Percentiles rank a stretch among this genome's conserved stretches.
phyloP scores from a whole-genome alignment of 177 flowering plant species.

The Vitis hybrid region DNA sequence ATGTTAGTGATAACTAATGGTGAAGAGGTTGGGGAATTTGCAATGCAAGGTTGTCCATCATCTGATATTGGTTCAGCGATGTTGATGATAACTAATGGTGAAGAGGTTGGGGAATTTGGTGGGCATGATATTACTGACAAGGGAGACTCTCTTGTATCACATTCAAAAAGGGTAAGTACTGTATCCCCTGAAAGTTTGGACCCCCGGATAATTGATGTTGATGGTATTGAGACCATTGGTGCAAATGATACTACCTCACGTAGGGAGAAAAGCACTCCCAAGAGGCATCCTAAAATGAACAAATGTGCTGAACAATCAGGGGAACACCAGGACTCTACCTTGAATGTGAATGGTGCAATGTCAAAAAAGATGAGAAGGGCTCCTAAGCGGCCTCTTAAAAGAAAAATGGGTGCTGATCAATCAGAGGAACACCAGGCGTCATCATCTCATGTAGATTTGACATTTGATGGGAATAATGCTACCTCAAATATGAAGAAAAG shows the following conservation, averaged over 20 bases:
- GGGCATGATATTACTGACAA: not conserved
- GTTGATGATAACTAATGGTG: slow-evolving; percentile 6
- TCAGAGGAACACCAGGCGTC: not conserved
- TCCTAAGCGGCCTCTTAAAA: not conserved
- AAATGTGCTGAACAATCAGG: slow-evolving; percentile 1
- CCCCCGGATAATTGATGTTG: not conserved
- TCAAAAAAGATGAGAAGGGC: not conserved
- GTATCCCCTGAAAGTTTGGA: not conserved
- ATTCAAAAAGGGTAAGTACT: not conserved
- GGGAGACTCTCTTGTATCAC: not conserved
- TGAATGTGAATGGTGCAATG: not conserved
- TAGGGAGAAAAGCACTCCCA: too few relatives aligned
- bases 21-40: not conserved
- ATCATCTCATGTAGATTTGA: too few relatives aligned
- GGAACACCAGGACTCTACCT: too few relatives aligned
- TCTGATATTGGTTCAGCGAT: not conserved
- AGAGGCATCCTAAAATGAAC: too few relatives aligned
- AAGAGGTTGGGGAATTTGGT: not conserved
- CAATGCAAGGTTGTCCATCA: not conserved
- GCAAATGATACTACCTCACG: too few relatives aligned
- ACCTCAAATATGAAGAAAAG: not conserved
- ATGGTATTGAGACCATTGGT: not conserved
- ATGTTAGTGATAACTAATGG: not conserved
- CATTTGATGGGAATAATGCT: not conserved
- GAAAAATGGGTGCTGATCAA: not conserved